These are phyloP conservation scores for Fusarium nurragi DNA, from an alignment of 2,329 filamentous ascomycete species.

Conservation along the genomic window DNA sequence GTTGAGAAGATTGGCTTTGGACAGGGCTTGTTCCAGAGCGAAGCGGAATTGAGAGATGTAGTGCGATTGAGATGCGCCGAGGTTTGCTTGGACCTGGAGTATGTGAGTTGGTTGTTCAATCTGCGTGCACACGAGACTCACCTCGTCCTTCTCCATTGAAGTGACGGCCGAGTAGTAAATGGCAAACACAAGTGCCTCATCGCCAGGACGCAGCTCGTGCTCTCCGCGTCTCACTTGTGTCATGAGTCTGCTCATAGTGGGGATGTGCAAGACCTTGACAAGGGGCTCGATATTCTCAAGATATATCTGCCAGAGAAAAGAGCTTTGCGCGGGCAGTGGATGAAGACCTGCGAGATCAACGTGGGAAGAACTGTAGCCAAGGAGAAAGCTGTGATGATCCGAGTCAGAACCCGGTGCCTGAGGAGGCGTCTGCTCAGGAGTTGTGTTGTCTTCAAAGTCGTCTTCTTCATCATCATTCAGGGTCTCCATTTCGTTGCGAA, in stretches of 20 bases:
- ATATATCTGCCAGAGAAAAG: slow-evolving; percentile 35
- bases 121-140: background rate
- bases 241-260: slow-evolving; percentile 34
- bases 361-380: slow-evolving; percentile 31
- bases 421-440: slow-evolving; percentile 31
- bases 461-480: slow-evolving; percentile 25
- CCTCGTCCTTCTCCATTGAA: slow-evolving; percentile 28
- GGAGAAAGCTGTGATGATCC: slow-evolving; percentile 35
- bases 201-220: slow-evolving; percentile 24
- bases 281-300: slow-evolving; percentile 35
- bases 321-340: slow-evolving; percentile 22
- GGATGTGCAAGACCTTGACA: slow-evolving; percentile 33
- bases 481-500: slow-evolving; percentile 30
- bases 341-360: slow-evolving; percentile 25
- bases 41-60: slow-evolving; percentile 35
- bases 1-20: slow-evolving; percentile 36
- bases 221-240: slow-evolving; percentile 25
- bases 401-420: background rate
- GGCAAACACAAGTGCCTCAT: slow-evolving; percentile 33
- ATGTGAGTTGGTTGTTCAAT: background rate
- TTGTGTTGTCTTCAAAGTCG: slow-evolving; percentile 26
- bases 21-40: slow-evolving; percentile 34
- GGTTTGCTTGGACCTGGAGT: slow-evolving; percentile 24
- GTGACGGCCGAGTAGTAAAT: slow-evolving; percentile 32
- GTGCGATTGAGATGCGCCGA: slow-evolving; percentile 27